These are phyloP conservation scores for Filobasidium uniguttulatum DNA, from an alignment of 1,284 basidiomycete genomes.

Conservation along the genomic window DNA sequence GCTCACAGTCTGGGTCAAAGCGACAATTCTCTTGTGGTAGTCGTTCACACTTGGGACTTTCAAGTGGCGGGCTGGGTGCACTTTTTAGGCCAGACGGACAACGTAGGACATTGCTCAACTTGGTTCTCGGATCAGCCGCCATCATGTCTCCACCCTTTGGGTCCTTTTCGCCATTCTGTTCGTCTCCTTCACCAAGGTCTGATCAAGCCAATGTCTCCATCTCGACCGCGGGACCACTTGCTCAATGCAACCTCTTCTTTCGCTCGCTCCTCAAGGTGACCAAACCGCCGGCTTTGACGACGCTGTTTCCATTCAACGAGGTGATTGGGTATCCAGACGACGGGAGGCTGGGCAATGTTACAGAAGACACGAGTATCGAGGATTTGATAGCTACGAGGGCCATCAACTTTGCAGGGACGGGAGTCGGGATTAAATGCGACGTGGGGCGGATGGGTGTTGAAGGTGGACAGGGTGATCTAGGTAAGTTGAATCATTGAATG, in stretches of 20 bases:
- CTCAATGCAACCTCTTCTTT: conserved; percentile 40
- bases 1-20: too few relatives aligned
- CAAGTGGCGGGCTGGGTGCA: too few relatives aligned
- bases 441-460: conserved; percentile 24
- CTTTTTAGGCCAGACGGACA: too few relatives aligned
- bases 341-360: conserved; percentile 18
- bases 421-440: conserved; percentile 27
- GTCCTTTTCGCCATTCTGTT: conserved; percentile 31
- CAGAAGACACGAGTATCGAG: conserved; percentile 16
- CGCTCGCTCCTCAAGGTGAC: conserved; percentile 26
- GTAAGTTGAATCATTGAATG: conserved; percentile 16
- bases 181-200: neutral
- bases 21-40: too few relatives aligned
- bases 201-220: neutral
- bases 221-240: conserved; percentile 23
- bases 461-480: conserved; percentile 30
- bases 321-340: conserved; percentile 20
- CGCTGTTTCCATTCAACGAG: conserved; percentile 22
- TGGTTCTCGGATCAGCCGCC: neutral
- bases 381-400: conserved; percentile 25
- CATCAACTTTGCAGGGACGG: conserved; percentile 21
- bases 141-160: conserved; percentile 31
- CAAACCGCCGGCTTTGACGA: conserved; percentile 16
- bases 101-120: neutral
- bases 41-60: too few relatives aligned